Evolutionary conservation across 2,329 filamentous ascomycete genomes (phyloP), one percentile per base, ranked within the genome.

Genomic region (Ophiocordyceps camponoti-floridani): DNA sequence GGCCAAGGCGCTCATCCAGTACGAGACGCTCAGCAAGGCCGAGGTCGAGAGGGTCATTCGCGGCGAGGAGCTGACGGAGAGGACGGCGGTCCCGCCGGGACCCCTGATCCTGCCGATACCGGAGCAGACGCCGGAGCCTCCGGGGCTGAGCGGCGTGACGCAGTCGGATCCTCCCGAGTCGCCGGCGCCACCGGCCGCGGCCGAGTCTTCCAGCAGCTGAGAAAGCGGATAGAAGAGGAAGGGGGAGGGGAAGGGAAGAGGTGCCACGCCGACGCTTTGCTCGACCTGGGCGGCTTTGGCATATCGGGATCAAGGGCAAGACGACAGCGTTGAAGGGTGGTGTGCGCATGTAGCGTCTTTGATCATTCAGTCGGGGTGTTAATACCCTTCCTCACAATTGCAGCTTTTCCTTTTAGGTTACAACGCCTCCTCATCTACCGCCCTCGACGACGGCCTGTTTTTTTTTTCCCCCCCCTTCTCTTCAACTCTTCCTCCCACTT

Each of bases 21-120:
- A 95, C 61, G 91, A 98, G 68, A 95, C 87, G 0, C 66, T 98
- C 44, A 82, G 83, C 60, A 84, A 82, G 61, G 79, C 82, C 3
- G 91, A 98, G 62, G 93, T 96, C 50, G 79, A 88, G 61, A 85
- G 83, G 67, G 84, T 96, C 6, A 79, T 98, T 50, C 77, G 75
- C 44, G 91, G 91, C 33, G 86, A 95, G 64, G 81, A 83, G 57
- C 67, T 98, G 35, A 70, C 79, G 1, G 73, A 75, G 41, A 84
- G 84, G 48, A 63, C 56, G 40, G 54, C 58, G 12, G 52, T 89
- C 14, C 85, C 85, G 0, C 63, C 62, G 47, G 64, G 63, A 4
- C 63, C 64, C 1, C 47, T 66, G 54, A 56, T 59, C 23, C 47
- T 66, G 41, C 63, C 64, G 4, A 57, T 64, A 9, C 61, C 62